Evolutionary conservation across 345 rosid genomes (phyloP), one percentile per base, ranked within the genome.

Genomic region (Turnera subulata): DNA sequence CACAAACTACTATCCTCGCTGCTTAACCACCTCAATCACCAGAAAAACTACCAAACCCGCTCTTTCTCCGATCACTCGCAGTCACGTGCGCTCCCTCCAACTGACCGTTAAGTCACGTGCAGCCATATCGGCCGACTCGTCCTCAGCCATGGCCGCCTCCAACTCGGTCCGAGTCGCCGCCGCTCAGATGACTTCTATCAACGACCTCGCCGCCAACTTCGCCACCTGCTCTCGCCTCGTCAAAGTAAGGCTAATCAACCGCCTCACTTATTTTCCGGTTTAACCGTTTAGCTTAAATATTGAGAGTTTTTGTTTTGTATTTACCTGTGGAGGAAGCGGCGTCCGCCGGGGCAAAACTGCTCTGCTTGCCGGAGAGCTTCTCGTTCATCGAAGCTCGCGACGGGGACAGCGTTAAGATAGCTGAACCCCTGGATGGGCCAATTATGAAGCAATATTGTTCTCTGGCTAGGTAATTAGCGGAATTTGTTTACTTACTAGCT

Each of bases 171-270:
- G 95, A 54, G 85, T 92, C 46, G 98, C 96, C 52, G 93, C 91
- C n/a, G 91, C 79, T 60, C 98, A 89, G 83, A 92, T 92, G 95
- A 89, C 98, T 32, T 89, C 98, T 23, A 52, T 84, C 76, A 84
- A 82, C 78, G 96, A 92, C 60, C 64, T 89, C 53, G 83, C 91
- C 53, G 33, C 86, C 70, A 92, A 92, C 60, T 82, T 84, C 72
- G 76, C 88, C 58, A 83, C 97, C 56, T 92, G 98, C 78, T 76
- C 95, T 58, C 88, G 88, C 73, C 95, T 92, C 43, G 89, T 76
- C 51, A 86, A 86, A 67, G 98, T 92, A 65, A 25, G 5, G 21
- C 29, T 16, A 6, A n/a, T 35, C 33, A 13, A n/a, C 2, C 29
- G 22, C 6, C 23, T 1, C 13, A n/a, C 6, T 21, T 39, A 8